phyloP scores from a whole-genome alignment of 371 early-diverging fungal genomes.

The Rhizopus microsporus region DNA sequence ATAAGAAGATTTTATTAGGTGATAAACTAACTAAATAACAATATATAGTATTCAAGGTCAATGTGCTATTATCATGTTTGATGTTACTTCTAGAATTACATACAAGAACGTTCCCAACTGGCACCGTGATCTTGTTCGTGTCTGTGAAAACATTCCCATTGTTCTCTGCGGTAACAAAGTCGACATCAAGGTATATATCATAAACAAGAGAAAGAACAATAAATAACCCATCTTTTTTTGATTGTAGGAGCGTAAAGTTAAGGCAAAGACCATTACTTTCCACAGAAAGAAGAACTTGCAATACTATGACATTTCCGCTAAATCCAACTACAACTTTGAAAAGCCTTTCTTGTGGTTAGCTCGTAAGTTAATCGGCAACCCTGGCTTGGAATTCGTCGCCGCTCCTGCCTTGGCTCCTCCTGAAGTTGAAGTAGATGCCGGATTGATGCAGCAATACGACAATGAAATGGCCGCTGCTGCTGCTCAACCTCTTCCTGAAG shows the following conservation, averaged over 20 bases:
- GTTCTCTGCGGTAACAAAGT: constrained; percentile 99
- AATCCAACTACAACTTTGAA: constrained; percentile 99
- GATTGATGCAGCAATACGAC: constrained; percentile 78
- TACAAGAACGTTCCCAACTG: constrained; percentile 99
- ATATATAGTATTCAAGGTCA: constrained; percentile 91
- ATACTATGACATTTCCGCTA: constrained; percentile 99
- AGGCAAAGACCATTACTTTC: constrained; percentile 99
- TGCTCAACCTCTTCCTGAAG: constrained; percentile 86
- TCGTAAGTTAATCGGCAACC: constrained; percentile 95
- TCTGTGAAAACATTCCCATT: constrained; percentile 99
- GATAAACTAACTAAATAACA: not conserved
- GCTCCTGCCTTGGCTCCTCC: constrained; percentile 98
- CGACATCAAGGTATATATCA: constrained; percentile 83
- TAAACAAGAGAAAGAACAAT: constrained; percentile 9
- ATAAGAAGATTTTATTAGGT: not conserved
- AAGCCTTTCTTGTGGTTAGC: constrained; percentile 99
- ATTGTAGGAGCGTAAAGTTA: constrained; percentile 96
- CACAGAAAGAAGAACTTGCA: constrained; percentile 99
- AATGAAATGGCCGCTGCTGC: constrained; percentile 79
- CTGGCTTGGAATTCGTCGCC: constrained; percentile 96
- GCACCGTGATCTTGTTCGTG: constrained; percentile 99
- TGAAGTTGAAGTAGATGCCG: constrained; percentile 87
- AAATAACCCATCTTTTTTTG: not conserved
- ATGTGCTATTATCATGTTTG: constrained; percentile 99
- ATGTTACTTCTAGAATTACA: constrained; percentile 99